Evolutionary conservation across 331 rosid species (phyloP).

Genomic region (Acacia pycnantha): DNA sequence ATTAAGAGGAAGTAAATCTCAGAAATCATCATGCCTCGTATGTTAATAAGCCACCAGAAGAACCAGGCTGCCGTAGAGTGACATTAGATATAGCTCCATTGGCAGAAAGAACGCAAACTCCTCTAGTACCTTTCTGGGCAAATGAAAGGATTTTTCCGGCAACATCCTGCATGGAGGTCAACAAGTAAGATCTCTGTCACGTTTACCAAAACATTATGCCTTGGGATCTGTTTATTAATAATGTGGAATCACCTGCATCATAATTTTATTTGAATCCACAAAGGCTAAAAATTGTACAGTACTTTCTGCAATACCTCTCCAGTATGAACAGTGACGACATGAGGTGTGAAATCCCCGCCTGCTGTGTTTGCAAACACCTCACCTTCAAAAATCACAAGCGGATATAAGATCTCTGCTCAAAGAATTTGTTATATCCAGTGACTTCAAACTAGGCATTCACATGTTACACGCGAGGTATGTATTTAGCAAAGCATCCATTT

Average conservation of each 20-base stretch:
- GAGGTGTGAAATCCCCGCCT: constrained; percentile 68
- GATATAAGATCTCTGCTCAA: constrained; percentile 24
- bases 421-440: not conserved
- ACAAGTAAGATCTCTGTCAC: constrained; percentile 20
- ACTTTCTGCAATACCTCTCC: constrained; percentile 65
- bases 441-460: not conserved
- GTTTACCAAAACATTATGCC: constrained; percentile 12
- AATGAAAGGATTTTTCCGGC: constrained; percentile 71
- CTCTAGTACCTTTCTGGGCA: constrained; percentile 65
- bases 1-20: constrained; percentile 13
- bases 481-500: not conserved
- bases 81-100: constrained; percentile 80
- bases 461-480: not conserved
- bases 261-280: not conserved
- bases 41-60: constrained; percentile 66
- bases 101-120: constrained; percentile 73
- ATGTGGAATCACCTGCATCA: not conserved
- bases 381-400: constrained; percentile 53
- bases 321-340: constrained; percentile 58
- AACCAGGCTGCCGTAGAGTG: constrained; percentile 67
- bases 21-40: constrained; percentile 65
- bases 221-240: constrained; percentile 27
- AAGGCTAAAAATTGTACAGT: not conserved
- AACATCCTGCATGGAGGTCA: constrained; percentile 59
- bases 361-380: constrained; percentile 55